A percentile compares a stretch with the other conserved stretches of the same genome.
Evolutionary conservation across 345 rosid genomes (phyloP).

Genomic region (Punica granatum): DNA sequence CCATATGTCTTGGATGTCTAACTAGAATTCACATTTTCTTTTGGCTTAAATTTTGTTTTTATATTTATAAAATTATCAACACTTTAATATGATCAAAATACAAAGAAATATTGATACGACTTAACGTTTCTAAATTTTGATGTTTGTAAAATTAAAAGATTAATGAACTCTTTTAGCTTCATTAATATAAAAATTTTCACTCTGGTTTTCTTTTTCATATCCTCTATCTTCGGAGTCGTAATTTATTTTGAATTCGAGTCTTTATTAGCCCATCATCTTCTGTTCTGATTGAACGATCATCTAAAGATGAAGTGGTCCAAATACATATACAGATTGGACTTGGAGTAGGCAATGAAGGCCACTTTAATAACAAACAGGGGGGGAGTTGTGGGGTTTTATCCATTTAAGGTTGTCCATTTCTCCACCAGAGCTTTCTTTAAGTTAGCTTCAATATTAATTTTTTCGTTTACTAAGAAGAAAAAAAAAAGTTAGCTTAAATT

Average conservation of each 20-base stretch:
- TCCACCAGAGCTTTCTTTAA: not conserved
- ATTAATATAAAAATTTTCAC: too few relatives aligned
- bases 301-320: conserved; percentile 2
- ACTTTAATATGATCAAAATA: too few relatives aligned
- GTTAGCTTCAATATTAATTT: not conserved
- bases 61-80: too few relatives aligned
- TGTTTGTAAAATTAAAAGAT: too few relatives aligned
- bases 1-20: too few relatives aligned
- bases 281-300: not conserved
- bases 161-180: too few relatives aligned
- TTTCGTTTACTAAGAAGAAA: too few relatives aligned
- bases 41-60: too few relatives aligned
- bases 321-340: not conserved
- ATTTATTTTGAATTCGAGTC: not conserved
- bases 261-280: not conserved
- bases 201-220: too few relatives aligned
- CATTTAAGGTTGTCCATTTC: conserved; percentile 12
- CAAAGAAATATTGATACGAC: too few relatives aligned
- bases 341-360: not conserved
- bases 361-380: not conserved
- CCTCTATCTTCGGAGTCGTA: not conserved
- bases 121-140: too few relatives aligned
- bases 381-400: conserved; percentile 7
- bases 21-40: too few relatives aligned
- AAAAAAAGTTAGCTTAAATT: not conserved